Base-by-base conservation (phyloP, 148 eudicot species). In the Silene conica region DNA sequence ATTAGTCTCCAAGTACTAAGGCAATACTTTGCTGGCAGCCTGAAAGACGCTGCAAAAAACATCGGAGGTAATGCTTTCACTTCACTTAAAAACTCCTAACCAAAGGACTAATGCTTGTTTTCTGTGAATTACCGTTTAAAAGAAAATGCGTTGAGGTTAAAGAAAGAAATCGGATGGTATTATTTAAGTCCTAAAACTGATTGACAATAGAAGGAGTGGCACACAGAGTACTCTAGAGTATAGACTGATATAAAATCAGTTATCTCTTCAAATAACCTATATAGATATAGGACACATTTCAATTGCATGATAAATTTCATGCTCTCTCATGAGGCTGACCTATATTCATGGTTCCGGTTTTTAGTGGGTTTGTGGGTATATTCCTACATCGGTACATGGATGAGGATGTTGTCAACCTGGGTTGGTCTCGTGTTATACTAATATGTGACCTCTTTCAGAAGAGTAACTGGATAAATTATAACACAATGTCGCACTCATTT, bases 11-110 rank as follows among this genome's bases (percentile, higher is more conserved):
- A 88, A 80, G 86, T 85, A 38, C 92, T 95, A 19, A 83, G 84
- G 80, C 97, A 92, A 73, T 86, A 92, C 84, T 95, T 89, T 84
- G 85, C 96, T 13, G 93, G 97, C 75, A 95, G 98, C 82, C 81
- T 95, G 43, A 92, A 95, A 81, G 96, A 92, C 81, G 98, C 98
- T 75, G 98, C 98, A 13, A 86, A 82, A 84, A 85, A 82, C 79
- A 86, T 95, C 71, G 98, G 98, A 58, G 98, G 98, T 95, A 88
- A 64, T 75, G 31, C 31, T 57, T 55, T 54, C 41, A 38, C 67
- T n/a, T 38, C 69, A n/a, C 69, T 65, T 8, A 21, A 20, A 20
- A 59, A 21, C 25, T 59, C 63, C 21, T 50, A 9, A 21, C 63
- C 9, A 1, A 59, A 9, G 19, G 63, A 59, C 7, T 59, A 59